Percentiles rank a stretch among this genome's conserved stretches.
Evolutionary conservation across 345 rosid genomes (phyloP).

Genomic region (Rhodomyrtus tomentosa): DNA sequence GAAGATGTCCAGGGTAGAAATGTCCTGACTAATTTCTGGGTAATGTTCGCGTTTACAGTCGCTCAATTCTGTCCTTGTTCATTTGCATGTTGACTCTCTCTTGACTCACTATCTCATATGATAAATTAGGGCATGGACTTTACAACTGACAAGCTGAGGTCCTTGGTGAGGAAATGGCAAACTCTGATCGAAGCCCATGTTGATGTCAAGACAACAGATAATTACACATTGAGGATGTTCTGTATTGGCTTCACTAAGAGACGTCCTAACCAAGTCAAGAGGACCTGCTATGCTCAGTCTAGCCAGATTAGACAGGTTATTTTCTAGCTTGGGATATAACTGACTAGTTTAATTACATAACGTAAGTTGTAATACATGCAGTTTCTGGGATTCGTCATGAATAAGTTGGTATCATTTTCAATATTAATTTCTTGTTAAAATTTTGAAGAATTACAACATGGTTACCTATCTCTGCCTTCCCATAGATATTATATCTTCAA

Average conservation of each 20-base stretch:
- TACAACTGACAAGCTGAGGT: conserved; percentile 91
- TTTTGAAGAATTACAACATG: not conserved
- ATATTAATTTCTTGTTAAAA: not conserved
- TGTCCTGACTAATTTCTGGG: conserved; percentile 95
- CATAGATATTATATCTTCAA: not conserved
- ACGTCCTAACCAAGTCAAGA: conserved; percentile 83
- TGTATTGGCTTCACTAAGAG: conserved; percentile 94
- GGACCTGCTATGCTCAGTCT: conserved; percentile 92
- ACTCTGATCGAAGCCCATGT: conserved; percentile 86
- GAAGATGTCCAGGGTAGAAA: conserved; percentile 93
- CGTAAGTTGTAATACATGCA: not conserved
- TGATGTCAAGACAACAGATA: conserved; percentile 96
- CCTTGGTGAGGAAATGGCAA: conserved; percentile 93
- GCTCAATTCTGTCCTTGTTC: not conserved
- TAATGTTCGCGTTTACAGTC: conserved; percentile 5
- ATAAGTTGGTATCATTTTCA: not conserved
- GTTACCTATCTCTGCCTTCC: not conserved
- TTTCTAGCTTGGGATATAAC: not conserved
- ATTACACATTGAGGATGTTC: conserved; percentile 76
- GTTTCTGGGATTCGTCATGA: not conserved
- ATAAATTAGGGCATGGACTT: conserved; percentile 76
- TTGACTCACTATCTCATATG: not conserved
- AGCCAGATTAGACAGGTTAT: conserved; percentile 82
- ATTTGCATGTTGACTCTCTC: too few relatives aligned
- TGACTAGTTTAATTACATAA: not conserved